Percentiles rank a stretch among this genome's conserved stretches.
Evolutionary conservation across 2,329 filamentous ascomycete genomes (phyloP).

Genomic region (Pezicula radicicola): DNA sequence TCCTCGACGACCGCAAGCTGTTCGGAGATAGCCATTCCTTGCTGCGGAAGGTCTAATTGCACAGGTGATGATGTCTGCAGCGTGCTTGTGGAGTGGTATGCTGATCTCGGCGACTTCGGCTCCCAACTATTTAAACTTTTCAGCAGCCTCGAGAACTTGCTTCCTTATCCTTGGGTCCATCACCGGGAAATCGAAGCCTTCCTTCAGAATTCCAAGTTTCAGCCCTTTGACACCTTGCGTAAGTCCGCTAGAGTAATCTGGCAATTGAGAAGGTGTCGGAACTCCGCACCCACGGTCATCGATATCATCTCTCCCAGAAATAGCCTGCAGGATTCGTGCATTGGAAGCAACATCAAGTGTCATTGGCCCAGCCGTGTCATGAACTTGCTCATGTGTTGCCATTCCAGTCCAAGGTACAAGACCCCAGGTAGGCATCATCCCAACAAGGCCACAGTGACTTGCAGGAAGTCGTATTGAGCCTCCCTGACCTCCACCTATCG

Average conservation of each 20-base stretch:
- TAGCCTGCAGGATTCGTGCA: constrained; percentile 34
- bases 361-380: constrained; percentile 45
- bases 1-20: not conserved
- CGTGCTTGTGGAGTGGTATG: constrained; percentile 43
- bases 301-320: constrained; percentile 43
- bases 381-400: constrained; percentile 42
- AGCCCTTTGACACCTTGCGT: constrained; percentile 37
- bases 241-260: constrained; percentile 31
- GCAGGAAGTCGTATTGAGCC: constrained; percentile 35
- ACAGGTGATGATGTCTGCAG: constrained; percentile 45
- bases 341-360: constrained; percentile 33
- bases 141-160: constrained; percentile 33
- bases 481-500: constrained; percentile 56
- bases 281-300: constrained; percentile 35
- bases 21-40: not conserved
- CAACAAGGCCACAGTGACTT: not conserved
- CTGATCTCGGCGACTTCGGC: constrained; percentile 47
- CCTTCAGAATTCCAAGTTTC: constrained; percentile 29
- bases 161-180: constrained; percentile 31
- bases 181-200: not conserved
- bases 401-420: constrained; percentile 22
- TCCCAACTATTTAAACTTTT: constrained; percentile 38
- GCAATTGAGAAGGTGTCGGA: constrained; percentile 26
- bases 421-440: not conserved
- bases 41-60: constrained; percentile 38